These are phyloP conservation scores for Wickerhamomyces chambardii DNA, from an alignment of 805 yeast genomes.

Conservation along the genomic window DNA sequence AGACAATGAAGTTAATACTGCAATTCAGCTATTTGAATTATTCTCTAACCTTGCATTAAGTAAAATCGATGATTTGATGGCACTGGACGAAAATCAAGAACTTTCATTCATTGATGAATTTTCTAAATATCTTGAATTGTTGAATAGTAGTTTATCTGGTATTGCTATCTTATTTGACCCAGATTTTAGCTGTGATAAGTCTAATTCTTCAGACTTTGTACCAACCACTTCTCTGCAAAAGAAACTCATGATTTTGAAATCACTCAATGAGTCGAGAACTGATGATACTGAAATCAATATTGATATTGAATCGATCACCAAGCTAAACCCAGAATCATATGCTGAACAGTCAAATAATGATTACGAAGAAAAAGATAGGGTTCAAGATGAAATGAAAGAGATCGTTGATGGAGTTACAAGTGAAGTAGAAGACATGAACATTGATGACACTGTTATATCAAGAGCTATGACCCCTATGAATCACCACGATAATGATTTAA, in stretches of 20 bases:
- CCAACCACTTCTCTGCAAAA: slow-evolving; percentile 6
- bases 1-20: slow-evolving; percentile 43
- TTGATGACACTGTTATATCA: slow-evolving; percentile 27
- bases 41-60: slow-evolving; percentile 9
- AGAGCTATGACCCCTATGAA: slow-evolving; percentile 18
- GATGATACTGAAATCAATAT: slow-evolving; percentile 26
- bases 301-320: slow-evolving; percentile 25
- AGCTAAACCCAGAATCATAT: slow-evolving; percentile 19
- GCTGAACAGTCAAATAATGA: slow-evolving; percentile 3
- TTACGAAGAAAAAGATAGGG: slow-evolving; percentile 17
- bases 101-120: slow-evolving; percentile 40
- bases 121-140: slow-evolving; percentile 42
- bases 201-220: slow-evolving; percentile 20
- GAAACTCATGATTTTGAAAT: slow-evolving; percentile 23
- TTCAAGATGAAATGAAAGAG: slow-evolving; percentile 15
- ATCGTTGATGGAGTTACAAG: slow-evolving; percentile 30
- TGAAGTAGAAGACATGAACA: slow-evolving; percentile 33
- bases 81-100: slow-evolving; percentile 7
- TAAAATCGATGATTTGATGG: slow-evolving; percentile 13
- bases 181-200: slow-evolving; percentile 32
- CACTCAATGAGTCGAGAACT: slow-evolving; percentile 23
- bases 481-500: slow-evolving; percentile 21
- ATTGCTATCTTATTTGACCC: slow-evolving; percentile 68
- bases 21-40: slow-evolving; percentile 46
- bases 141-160: slow-evolving; percentile 61